phyloP scores from a whole-genome alignment of 805 yeast genomes.

The Lachancea meyersii region DNA sequence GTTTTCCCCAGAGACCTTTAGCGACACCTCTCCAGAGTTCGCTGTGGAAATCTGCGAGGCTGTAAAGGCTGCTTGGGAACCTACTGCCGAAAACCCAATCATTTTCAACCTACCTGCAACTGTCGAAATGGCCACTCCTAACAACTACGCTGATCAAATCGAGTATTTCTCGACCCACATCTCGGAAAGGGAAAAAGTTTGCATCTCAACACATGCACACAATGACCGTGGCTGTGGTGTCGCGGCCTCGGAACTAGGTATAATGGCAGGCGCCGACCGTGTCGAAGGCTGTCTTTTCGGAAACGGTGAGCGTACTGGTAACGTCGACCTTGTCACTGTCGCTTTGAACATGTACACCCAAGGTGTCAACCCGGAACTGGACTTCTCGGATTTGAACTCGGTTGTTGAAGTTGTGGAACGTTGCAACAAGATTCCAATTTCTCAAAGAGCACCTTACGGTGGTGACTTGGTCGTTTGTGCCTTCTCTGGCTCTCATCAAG shows the following conservation, averaged over 20 bases:
- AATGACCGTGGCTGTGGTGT: constrained; percentile 82
- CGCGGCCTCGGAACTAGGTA: constrained; percentile 72
- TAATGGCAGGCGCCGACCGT: constrained; percentile 80
- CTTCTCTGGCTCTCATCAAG: constrained; percentile 69
- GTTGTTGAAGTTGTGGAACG: constrained; percentile 65
- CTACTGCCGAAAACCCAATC: constrained; percentile 65
- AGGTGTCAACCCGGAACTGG: constrained; percentile 66
- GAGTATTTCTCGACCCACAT: constrained; percentile 67
- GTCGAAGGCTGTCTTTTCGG: constrained; percentile 80
- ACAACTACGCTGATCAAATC: constrained; percentile 73
- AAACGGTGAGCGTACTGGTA: constrained; percentile 82
- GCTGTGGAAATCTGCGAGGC: constrained; percentile 76
- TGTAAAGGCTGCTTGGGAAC: constrained; percentile 73
- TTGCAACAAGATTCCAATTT: constrained; percentile 71
- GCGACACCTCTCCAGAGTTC: constrained; percentile 67
- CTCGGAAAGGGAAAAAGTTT: constrained; percentile 62
- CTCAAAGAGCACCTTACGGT: constrained; percentile 73
- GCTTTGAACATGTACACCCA: constrained; percentile 75
- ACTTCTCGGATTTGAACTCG: constrained; percentile 61
- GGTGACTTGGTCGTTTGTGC: constrained; percentile 77
- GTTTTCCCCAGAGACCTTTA: constrained; percentile 73
- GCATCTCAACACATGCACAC: constrained; percentile 68
- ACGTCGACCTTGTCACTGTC: constrained; percentile 69
- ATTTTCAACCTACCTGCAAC: constrained; percentile 78
- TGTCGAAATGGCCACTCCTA: constrained; percentile 71